A percentile compares a stretch with the other conserved stretches of the same genome.
These are phyloP conservation scores for Arctium minus DNA, from an alignment of 129 eudicot genomes.

Conservation along the genomic window DNA sequence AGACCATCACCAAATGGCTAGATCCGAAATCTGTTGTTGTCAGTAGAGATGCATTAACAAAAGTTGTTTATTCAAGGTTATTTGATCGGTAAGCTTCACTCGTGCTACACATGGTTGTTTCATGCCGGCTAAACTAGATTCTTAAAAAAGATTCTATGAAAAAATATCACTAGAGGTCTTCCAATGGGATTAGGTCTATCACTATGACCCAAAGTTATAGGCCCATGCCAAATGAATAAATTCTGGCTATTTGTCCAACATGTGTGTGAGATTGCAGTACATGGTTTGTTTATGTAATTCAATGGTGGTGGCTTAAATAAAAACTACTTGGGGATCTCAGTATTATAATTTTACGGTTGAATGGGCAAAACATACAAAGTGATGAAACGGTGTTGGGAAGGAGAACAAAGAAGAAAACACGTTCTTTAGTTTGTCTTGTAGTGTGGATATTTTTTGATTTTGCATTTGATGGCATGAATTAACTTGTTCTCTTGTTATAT, in stretches of 20 bases:
- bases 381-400: neutral
- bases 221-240: neutral
- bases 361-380: neutral
- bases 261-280: too few species aligned
- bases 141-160: too few species aligned
- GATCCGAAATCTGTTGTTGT: slow-evolving; percentile 82
- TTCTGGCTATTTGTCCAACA: neutral
- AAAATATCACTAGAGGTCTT: neutral
- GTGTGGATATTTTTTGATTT: neutral
- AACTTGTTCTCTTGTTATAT: neutral
- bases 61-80: slow-evolving; percentile 87
- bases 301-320: neutral
- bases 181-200: neutral
- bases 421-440: neutral
- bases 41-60: slow-evolving; percentile 96
- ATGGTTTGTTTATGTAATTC: neutral
- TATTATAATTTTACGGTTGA: neutral
- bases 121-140: neutral
- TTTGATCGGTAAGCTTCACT: slow-evolving; percentile 79
- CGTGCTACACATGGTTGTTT: slow-evolving; percentile 7
- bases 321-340: neutral
- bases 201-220: neutral
- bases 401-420: neutral
- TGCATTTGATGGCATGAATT: neutral
- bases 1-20: slow-evolving; percentile 45